phyloP scores from a whole-genome alignment of 768 basidiomycete genomes.

The Amanita pallidorosea region DNA sequence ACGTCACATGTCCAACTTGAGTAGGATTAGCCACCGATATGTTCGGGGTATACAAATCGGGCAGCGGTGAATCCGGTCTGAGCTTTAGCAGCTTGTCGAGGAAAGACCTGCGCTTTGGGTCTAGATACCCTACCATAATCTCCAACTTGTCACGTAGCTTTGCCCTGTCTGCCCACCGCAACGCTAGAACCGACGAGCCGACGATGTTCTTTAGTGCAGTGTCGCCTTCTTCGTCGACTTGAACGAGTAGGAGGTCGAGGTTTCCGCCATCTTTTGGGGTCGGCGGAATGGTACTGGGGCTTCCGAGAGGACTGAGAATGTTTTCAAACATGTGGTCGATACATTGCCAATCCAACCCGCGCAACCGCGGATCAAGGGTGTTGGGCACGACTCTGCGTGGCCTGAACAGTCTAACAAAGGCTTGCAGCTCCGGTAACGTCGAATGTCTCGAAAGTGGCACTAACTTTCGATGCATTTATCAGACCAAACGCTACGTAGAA shows the following conservation, averaged over 20 bases:
- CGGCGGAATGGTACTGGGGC: not conserved
- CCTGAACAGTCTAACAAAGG: constrained; percentile 72
- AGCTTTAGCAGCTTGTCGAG: constrained; percentile 12
- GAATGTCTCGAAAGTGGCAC: constrained; percentile 85
- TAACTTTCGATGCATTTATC: constrained; percentile 31
- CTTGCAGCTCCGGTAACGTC: constrained; percentile 73
- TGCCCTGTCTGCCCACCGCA: constrained; percentile 44
- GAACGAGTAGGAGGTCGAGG: constrained; percentile 7
- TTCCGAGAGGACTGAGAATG: constrained; percentile 30
- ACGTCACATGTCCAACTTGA: not conserved
- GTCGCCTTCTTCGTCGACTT: constrained; percentile 26
- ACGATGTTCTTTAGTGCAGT: constrained; percentile 57
- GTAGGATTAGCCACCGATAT: constrained; percentile 12
- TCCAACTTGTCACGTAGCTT: constrained; percentile 32
- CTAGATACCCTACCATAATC: constrained; percentile 33
- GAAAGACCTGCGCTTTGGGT: constrained; percentile 18
- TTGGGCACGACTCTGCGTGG: constrained; percentile 76
- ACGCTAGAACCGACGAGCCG: constrained; percentile 32
- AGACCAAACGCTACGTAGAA: not conserved
- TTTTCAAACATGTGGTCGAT: constrained; percentile 59
- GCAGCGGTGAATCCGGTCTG: not conserved
- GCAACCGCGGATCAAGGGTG: constrained; percentile 43
- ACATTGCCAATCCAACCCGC: constrained; percentile 61
- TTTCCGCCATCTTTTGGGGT: not conserved
- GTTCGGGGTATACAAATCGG: constrained; percentile 13